These are phyloP conservation scores for Trametes maxima DNA, from an alignment of 768 basidiomycete species.

Conservation along the genomic window DNA sequence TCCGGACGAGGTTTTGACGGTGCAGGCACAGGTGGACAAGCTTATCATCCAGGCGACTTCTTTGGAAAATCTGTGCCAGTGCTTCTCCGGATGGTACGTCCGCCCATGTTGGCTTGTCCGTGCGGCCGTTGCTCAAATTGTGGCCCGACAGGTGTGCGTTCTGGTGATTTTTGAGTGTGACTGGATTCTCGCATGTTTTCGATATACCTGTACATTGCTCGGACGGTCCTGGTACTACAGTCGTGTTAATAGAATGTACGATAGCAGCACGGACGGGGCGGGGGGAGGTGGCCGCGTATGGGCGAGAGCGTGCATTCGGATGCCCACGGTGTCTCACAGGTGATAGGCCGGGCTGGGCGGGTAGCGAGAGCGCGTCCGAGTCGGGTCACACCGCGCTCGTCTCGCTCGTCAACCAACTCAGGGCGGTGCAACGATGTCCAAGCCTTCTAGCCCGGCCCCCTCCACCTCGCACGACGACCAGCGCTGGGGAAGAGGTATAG, in stretches of 20 bases:
- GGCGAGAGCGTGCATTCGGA: not conserved
- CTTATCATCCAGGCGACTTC: slow-evolving; percentile 93
- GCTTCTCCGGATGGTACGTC: slow-evolving; percentile 89
- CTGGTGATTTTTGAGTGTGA: slow-evolving; percentile 50
- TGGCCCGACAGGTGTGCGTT: slow-evolving; percentile 61
- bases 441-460: slow-evolving; percentile 9
- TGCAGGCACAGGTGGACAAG: slow-evolving; percentile 88
- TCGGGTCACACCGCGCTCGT: slow-evolving; percentile 19
- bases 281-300: not conserved
- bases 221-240: slow-evolving; percentile 11
- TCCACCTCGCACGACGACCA: slow-evolving; percentile 14
- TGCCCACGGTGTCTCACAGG: slow-evolving; percentile 7
- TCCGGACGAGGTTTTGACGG: slow-evolving; percentile 70
- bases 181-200: slow-evolving; percentile 12
- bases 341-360: slow-evolving; percentile 15
- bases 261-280: not conserved
- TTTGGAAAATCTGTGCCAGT: slow-evolving; percentile 94
- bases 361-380: slow-evolving; percentile 17
- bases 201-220: slow-evolving; percentile 19
- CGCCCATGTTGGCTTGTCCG: too few species aligned
- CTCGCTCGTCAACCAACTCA: slow-evolving; percentile 13
- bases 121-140: not conserved
- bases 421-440: slow-evolving; percentile 22
- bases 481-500: slow-evolving; percentile 27
- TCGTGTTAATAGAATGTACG: slow-evolving; percentile 11